Evolutionary conservation across 352 stramenopile species (phyloP), one percentile per base, ranked within the genome.

Genomic region (Discostella stelligera): DNA sequence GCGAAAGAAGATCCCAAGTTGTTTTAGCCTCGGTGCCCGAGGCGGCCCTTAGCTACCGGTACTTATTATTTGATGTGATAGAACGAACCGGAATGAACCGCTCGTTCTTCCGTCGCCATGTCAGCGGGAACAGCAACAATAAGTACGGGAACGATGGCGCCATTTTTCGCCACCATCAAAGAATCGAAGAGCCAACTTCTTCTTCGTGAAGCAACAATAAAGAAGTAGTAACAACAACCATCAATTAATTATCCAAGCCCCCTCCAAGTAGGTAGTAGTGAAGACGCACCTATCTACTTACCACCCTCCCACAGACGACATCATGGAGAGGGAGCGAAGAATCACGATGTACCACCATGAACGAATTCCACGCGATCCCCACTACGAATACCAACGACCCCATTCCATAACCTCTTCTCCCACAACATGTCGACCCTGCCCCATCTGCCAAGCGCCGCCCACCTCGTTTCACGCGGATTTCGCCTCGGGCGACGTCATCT

Each of bases 401-500:
- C 23, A 41, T n/a, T 37, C 66, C 13, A 60, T 39, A 16, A 16
- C n/a, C 46, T 73, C 64, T 56, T 20, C 21, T 10, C 44, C 59
- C 0, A 41, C 59, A 11, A 41, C 59, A 11, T 18, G 10, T 20
- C 53, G 14, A 46, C 53, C 66, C 46, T 83, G 75, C n/a, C 75
- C 69, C 0, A 13, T 75, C 58, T 83, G 75, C 58, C 8, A 14
- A n/a, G 21, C 64, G 14, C 52, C 63, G 3, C 8, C 69, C 63
- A 65, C 65, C 27, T 53, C 50, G 2, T 68, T 72, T 18, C 52
- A 66, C 37, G 56, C 27, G 21, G 77, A 79, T 37, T 1, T 2
- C 7, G 27, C 41, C 46, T 30, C 41, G 16, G 87, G 83, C 14
- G 87, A 93, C 69, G 70, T 77, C 9, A 69, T 89, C 16, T 93